Conservation (phyloP, 495 filamentous ascomycete genomes). For the Penicillium nucicola region DNA sequence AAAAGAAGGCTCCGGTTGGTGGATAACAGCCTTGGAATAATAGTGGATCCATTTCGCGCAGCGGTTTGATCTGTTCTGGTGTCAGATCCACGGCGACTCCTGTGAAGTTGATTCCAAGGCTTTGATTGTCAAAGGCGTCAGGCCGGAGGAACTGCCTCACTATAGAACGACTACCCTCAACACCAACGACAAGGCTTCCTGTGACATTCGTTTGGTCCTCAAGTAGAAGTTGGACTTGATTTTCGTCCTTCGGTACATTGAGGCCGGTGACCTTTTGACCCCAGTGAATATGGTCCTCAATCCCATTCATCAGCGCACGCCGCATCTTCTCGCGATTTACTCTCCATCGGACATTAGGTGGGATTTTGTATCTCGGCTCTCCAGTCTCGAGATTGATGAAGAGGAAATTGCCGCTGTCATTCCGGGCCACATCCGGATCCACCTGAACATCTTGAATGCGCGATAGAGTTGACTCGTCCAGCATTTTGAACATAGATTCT, state of each 20-base stretch:
- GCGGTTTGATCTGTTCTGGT: constrained; percentile 29
- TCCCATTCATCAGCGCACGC: constrained; percentile 15
- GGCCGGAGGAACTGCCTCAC: constrained; percentile 38
- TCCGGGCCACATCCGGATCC: constrained; percentile 32
- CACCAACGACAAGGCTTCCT: constrained; percentile 37
- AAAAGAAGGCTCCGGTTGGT: constrained; percentile 50
- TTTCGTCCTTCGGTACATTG: background rate
- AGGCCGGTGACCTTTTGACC: constrained; percentile 13
- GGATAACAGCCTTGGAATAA: constrained; percentile 60
- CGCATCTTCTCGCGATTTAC: constrained; percentile 28
- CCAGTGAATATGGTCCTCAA: constrained; percentile 28
- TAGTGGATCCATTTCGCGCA: constrained; percentile 52
- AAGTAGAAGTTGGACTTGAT: constrained; percentile 15
- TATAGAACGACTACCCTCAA: constrained; percentile 47
- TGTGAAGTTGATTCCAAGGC: constrained; percentile 20
- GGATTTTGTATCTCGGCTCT: constrained; percentile 25
- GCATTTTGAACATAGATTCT: constrained; percentile 43
- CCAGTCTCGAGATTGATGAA: constrained; percentile 29
- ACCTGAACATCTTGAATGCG: constrained; percentile 49
- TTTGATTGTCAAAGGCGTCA: constrained; percentile 19
- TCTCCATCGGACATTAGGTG: constrained; percentile 22
- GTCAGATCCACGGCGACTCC: constrained; percentile 26
- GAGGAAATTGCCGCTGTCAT: constrained; percentile 30
- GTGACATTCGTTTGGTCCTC: constrained; percentile 10
- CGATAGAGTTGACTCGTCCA: constrained; percentile 42